Conservation (phyloP, 192 early-diverging fungal species). For the Linnemannia elongata region DNA sequence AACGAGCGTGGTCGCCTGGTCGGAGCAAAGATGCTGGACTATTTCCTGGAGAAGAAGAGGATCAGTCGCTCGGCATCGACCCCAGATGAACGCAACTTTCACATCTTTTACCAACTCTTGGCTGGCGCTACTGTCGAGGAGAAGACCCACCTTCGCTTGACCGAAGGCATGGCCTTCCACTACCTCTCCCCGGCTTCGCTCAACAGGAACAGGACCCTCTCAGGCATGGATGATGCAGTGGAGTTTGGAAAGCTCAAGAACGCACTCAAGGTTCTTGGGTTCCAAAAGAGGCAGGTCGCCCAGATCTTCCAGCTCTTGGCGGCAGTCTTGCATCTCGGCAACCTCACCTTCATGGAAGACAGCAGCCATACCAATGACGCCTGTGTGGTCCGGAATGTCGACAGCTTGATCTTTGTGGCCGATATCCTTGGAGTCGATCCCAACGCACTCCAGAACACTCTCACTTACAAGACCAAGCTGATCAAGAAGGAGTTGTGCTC, state of each 20-base stretch:
- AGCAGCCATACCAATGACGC: constrained; percentile 77
- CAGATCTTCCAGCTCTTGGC: constrained; percentile 90
- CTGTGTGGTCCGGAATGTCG: constrained; percentile 81
- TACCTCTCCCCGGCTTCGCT: constrained; percentile 68
- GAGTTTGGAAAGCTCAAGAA: constrained; percentile 78
- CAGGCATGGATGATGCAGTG: constrained; percentile 65
- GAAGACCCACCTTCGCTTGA: constrained; percentile 78
- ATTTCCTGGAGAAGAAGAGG: constrained; percentile 89
- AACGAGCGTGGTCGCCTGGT: constrained; percentile 92
- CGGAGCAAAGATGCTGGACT: constrained; percentile 89
- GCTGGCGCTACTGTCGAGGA: constrained; percentile 87
- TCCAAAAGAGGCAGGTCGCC: constrained; percentile 83
- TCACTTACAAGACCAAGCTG: constrained; percentile 87
- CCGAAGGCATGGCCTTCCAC: constrained; percentile 67
- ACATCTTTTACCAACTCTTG: constrained; percentile 95
- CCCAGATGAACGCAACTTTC: constrained; percentile 87
- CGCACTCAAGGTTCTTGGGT: constrained; percentile 89
- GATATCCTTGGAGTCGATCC: constrained; percentile 85
- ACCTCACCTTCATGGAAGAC: constrained; percentile 84
- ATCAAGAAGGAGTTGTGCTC: constrained; percentile 88
- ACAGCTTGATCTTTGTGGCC: constrained; percentile 82
- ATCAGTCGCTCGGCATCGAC: constrained; percentile 67
- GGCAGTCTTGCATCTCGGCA: constrained; percentile 89
- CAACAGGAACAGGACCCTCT: constrained; percentile 65
- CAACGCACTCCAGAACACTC: constrained; percentile 76